A percentile compares a stretch with the other conserved stretches of the same genome.
phyloP scores from a whole-genome alignment of 2,329 filamentous ascomycete species.

The Zymoseptoria ardabiliae region DNA sequence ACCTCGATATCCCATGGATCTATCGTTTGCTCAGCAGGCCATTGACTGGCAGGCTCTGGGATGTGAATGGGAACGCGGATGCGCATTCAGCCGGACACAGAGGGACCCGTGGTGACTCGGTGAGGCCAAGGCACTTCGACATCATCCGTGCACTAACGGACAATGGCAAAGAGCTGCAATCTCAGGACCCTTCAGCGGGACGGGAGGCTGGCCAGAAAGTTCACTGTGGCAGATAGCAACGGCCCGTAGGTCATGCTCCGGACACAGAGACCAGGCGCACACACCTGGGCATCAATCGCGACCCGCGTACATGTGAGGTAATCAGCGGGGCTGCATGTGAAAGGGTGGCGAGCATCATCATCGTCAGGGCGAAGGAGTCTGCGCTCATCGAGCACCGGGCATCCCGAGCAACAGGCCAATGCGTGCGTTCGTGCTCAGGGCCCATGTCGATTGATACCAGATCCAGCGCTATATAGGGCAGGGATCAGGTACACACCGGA shows the following conservation, averaged over 20 bases:
- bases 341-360: neutral
- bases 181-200: neutral
- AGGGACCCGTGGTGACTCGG: neutral
- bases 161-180: neutral
- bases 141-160: neutral
- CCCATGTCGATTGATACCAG: constrained; percentile 11
- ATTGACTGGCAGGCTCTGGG: neutral
- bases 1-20: neutral
- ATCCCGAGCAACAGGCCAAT: neutral
- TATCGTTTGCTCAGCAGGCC: neutral
- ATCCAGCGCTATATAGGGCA: constrained; percentile 11
- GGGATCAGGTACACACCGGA: constrained; percentile 2
- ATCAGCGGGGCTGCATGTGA: neutral
- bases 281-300: neutral
- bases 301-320: neutral
- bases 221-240: neutral
- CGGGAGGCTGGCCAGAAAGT: neutral
- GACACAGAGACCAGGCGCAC: too few species aligned
- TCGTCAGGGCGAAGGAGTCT: too few species aligned
- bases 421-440: neutral
- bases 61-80: neutral
- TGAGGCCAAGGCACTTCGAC: neutral
- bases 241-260: neutral
- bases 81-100: neutral
- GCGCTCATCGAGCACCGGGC: too few species aligned